These are phyloP conservation scores for Ophidiomyces ophidiicola DNA, from an alignment of 2,329 filamentous ascomycete species.

Conservation along the genomic window DNA sequence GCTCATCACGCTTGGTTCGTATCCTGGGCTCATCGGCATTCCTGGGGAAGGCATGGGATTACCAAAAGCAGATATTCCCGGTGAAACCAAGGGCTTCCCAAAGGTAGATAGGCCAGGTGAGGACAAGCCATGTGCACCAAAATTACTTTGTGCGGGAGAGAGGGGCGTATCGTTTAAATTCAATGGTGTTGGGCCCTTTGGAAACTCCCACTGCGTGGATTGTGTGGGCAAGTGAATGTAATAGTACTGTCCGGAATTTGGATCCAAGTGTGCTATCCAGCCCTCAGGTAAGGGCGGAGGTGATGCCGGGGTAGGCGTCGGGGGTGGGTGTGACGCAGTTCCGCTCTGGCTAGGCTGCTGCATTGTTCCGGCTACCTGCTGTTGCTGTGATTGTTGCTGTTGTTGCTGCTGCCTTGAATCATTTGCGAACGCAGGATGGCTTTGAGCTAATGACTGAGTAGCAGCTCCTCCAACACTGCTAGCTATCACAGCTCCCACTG, in stretches of 20 bases:
- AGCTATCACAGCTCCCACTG: constrained; percentile 17
- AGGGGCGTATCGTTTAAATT: constrained; percentile 70
- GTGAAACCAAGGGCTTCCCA: constrained; percentile 56
- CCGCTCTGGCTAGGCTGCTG: constrained; percentile 5
- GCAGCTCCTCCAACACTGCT: constrained; percentile 18
- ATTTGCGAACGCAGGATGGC: constrained; percentile 85
- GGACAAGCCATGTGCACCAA: constrained; percentile 35
- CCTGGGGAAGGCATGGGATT: constrained; percentile 67
- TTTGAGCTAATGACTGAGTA: constrained; percentile 25
- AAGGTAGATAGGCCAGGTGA: constrained; percentile 27
- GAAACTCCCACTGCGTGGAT: constrained; percentile 97
- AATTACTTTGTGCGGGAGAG: constrained; percentile 67
- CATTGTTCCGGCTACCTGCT: constrained; percentile 6
- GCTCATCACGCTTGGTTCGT: constrained; percentile 75
- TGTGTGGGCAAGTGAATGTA: constrained; percentile 95
- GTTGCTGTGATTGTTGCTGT: constrained; percentile 20
- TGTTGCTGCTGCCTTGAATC: constrained; percentile 44
- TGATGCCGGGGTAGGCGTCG: constrained; percentile 55
- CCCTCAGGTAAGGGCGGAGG: constrained; percentile 91
- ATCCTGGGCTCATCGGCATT: constrained; percentile 69
- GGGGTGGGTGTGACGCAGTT: constrained; percentile 16
- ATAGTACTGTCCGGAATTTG: constrained; percentile 94
- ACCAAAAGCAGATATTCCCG: constrained; percentile 49
- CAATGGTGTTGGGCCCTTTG: constrained; percentile 83
- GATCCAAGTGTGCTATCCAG: constrained; percentile 94